Percentiles rank a stretch among this genome's conserved stretches.
Evolutionary conservation across 306 rosid genomes (phyloP).

Genomic region (Abrus pulchellus): DNA sequence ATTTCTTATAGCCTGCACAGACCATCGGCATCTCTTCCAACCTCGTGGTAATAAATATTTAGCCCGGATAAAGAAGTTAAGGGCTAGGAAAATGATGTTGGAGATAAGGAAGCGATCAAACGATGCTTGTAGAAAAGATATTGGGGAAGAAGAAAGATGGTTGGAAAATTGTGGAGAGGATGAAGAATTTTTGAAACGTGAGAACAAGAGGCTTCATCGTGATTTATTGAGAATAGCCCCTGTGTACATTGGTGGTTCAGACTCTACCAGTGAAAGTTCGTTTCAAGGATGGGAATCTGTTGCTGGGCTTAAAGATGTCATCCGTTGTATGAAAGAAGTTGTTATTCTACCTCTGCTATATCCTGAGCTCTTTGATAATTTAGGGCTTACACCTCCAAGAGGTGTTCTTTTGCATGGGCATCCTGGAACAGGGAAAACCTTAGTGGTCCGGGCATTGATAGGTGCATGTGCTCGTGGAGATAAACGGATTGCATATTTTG

Average conservation of each 20-base stretch:
- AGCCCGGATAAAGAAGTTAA: conserved; percentile 75
- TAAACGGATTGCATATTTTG: conserved; percentile 93
- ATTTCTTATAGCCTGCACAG: conserved; percentile 98
- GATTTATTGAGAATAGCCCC: conserved; percentile 97
- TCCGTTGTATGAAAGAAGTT: conserved; percentile 96
- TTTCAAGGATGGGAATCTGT: conserved; percentile 99
- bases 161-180: conserved; percentile 98
- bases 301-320: conserved; percentile 98
- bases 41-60: conserved; percentile 79
- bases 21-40: conserved; percentile 89
- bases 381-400: conserved; percentile 96
- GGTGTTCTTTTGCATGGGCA: conserved; percentile 97
- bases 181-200: conserved; percentile 98
- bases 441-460: conserved; percentile 89
- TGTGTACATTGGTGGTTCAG: conserved; percentile 89
- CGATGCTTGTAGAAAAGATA: conserved; percentile 83
- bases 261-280: conserved; percentile 62
- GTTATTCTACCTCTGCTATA: conserved; percentile 91
- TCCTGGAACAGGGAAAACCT: conserved; percentile 99
- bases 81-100: conserved; percentile 87
- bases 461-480: conserved; percentile 98
- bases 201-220: conserved; percentile 97
- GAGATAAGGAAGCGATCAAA: conserved; percentile 83
- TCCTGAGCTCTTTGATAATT: conserved; percentile 86
- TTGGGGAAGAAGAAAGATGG: conserved; percentile 97